These are phyloP conservation scores for Chenopodium suecicum DNA, from an alignment of 148 eudicot genomes.

Conservation along the genomic window DNA sequence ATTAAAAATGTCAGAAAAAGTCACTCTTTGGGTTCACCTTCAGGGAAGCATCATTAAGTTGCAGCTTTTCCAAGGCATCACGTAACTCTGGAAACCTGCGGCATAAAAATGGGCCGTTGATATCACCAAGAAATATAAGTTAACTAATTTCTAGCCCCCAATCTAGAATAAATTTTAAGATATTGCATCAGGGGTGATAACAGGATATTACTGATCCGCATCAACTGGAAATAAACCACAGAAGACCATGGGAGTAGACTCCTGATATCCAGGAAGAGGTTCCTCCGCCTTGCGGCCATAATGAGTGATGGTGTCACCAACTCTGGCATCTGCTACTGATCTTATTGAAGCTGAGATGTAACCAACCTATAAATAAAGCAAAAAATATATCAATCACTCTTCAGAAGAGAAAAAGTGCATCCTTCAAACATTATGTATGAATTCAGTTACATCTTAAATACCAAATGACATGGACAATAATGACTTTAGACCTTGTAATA, in stretches of 20 bases:
- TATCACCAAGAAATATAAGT: neutral
- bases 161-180: neutral
- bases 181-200: neutral
- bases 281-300: conserved; percentile 64
- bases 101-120: conserved; percentile 9
- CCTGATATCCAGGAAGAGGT: conserved; percentile 89
- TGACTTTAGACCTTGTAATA: neutral
- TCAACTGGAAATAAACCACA: conserved; percentile 98
- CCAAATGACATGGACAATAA: neutral
- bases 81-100: conserved; percentile 88
- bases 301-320: conserved; percentile 93
- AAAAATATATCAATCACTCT: conserved; percentile 2
- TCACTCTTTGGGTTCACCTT: conserved; percentile 43
- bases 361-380: conserved; percentile 65
- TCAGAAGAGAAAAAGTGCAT: neutral
- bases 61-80: conserved; percentile 96
- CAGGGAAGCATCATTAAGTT: conserved; percentile 94
- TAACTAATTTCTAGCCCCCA: neutral
- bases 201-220: conserved; percentile 75
- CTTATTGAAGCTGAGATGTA: conserved; percentile 94
- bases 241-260: conserved; percentile 96
- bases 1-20: neutral
- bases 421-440: neutral
- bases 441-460: neutral
- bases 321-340: conserved; percentile 99